Evolutionary conservation across 2,329 filamentous ascomycete genomes (phyloP).

Genomic region (Hypoxylon sp.): DNA sequence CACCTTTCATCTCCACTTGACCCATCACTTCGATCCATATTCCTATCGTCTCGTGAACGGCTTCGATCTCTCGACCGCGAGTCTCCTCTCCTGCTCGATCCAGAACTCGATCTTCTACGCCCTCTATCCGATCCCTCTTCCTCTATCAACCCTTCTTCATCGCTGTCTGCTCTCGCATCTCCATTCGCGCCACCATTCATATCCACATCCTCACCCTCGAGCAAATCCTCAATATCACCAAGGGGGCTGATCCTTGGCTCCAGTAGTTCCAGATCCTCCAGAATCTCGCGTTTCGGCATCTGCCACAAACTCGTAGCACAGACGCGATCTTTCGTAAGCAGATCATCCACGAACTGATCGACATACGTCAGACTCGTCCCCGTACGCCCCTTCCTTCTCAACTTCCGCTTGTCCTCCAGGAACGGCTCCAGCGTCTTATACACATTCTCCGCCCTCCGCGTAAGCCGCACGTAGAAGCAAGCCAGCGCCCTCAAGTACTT

Average conservation of each 20-base stretch:
- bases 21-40: constrained; percentile 56
- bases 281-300: constrained; percentile 82
- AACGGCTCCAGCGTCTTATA: constrained; percentile 86
- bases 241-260: constrained; percentile 89
- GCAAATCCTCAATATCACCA: constrained; percentile 80
- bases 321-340: constrained; percentile 88
- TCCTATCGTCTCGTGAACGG: constrained; percentile 57
- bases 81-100: constrained; percentile 37
- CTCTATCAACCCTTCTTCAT: constrained; percentile 38
- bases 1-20: constrained; percentile 43
- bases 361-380: constrained; percentile 84
- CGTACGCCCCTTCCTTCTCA: constrained; percentile 81
- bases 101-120: constrained; percentile 43
- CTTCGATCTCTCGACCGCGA: constrained; percentile 46
- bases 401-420: constrained; percentile 84
- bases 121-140: constrained; percentile 33
- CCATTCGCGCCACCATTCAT: constrained; percentile 40
- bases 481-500: constrained; percentile 92
- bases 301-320: constrained; percentile 95
- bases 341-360: constrained; percentile 94
- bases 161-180: constrained; percentile 36
- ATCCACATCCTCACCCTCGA: constrained; percentile 63
- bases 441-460: constrained; percentile 84
- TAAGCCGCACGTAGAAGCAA: constrained; percentile 92
- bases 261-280: constrained; percentile 91